These are phyloP conservation scores for Maudiozyma saulgeensis DNA, from an alignment of 805 yeast species.

Conservation along the genomic window DNA sequence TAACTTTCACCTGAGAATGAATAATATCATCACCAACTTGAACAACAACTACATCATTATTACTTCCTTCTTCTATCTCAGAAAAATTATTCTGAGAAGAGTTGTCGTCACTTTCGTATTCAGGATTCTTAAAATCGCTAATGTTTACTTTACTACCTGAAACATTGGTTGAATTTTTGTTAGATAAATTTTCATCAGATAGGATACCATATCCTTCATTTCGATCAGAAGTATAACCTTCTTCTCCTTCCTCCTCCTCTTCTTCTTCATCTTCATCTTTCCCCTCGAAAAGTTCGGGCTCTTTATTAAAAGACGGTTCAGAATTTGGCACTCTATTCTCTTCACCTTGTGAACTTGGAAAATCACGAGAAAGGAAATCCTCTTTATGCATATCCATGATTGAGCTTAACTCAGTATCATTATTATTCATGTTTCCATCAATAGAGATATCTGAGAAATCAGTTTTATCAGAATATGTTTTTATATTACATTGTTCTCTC, in stretches of 20 bases:
- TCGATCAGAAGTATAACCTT: not conserved
- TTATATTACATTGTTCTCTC: not conserved
- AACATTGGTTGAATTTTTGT: not conserved
- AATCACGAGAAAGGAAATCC: not conserved
- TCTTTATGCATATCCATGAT: not conserved
- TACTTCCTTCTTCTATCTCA: not conserved
- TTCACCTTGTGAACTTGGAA: conserved; percentile 1
- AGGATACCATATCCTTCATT: not conserved
- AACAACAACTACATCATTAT: conserved; percentile 10
- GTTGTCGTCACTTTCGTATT: not conserved
- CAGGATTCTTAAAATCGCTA: not conserved
- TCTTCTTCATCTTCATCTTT: not conserved
- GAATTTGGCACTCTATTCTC: not conserved
- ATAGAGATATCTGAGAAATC: not conserved
- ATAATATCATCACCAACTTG: conserved; percentile 17
- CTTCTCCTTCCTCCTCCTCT: not conserved
- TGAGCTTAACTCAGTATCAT: not conserved
- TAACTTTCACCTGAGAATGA: conserved; percentile 13
- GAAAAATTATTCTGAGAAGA: not conserved
- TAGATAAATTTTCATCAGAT: not conserved
- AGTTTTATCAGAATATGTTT: not conserved
- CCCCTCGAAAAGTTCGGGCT: not conserved
- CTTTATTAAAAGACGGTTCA: not conserved
- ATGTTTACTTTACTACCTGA: not conserved
- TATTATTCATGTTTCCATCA: not conserved